Conservation (phyloP, 257 asterid genomes). For the Solanum sejunctum region DNA sequence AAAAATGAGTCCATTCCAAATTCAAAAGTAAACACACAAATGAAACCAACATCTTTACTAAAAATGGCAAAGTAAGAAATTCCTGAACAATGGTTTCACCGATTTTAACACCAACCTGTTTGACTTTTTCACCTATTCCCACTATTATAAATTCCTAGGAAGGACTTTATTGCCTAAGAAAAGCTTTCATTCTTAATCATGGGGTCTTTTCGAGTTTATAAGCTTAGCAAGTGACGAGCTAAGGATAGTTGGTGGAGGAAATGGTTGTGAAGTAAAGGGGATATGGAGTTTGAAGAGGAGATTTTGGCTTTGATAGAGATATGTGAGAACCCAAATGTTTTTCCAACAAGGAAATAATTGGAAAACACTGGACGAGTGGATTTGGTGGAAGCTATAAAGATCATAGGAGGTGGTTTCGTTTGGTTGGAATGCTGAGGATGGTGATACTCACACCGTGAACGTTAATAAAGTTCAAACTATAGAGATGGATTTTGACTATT, state of each 20-base stretch:
- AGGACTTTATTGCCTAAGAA: not conserved
- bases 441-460: conserved; percentile 9
- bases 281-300: conserved; percentile 57
- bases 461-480: conserved; percentile 11
- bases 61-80: conserved; percentile 28
- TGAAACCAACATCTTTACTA: no score
- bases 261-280: conserved; percentile 36
- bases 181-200: not conserved
- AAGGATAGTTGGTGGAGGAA: conserved; percentile 10
- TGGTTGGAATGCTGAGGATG: conserved; percentile 63
- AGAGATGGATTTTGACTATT: conserved; percentile 11
- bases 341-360: conserved; percentile 65
- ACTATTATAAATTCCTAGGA: conserved; percentile 5
- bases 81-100: conserved; percentile 72
- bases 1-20: no score
- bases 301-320: conserved; percentile 74
- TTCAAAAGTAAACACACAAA: no score
- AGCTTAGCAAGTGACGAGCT: conserved; percentile 1
- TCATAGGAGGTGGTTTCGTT: conserved; percentile 65
- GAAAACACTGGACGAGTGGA: conserved; percentile 64
- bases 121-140: conserved; percentile 11
- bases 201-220: conserved; percentile 12
- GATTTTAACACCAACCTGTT: conserved; percentile 3
- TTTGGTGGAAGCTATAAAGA: conserved; percentile 60
- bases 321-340: conserved; percentile 50